Base-by-base conservation (phyloP, 192 early-diverging fungal species). In the Diversispora epigaea region DNA sequence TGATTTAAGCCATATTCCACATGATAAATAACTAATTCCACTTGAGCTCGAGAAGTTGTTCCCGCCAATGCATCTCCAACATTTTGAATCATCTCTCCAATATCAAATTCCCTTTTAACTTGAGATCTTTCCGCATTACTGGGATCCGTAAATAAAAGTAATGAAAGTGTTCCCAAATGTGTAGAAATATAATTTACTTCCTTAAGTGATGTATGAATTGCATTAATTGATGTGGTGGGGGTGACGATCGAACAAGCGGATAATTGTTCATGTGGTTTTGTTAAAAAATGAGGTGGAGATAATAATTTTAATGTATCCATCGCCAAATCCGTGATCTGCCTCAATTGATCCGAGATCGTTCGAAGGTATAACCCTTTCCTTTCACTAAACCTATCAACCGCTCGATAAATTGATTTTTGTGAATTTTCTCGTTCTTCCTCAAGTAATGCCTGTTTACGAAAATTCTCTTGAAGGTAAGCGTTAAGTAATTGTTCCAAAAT, bases 31-130 rank as follows among this genome's bases (percentile, higher is more conserved):
- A 87, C 85, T 40, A 89, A 76, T 52, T 87, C 83, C 32, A 89
- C 84, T 11, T 83, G 81, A 22, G 86, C 77, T 15, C 82, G 65
- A 15, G 84, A 77, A 8, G 86, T 85, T n/a, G 81, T 71, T 47
- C 86, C 88, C 22, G 88, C 84, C 49, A 87, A 72, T n/a, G 84
- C 78, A 78, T 89, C 88, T 17, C 85, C 88, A 4, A 89, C 75
- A 56, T 78, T 80, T 76, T 89, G 86, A 0, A 88, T 68, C 67
- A 87, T 67, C 40, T 87, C 85, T 19, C 86, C 88, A 45, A 87
- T 84, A 70, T 89, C 88, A 78, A 89, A 89, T 21, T 80, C 76
- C 6, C 15, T 50, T 10, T 55, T 54, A 7, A 75, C 25, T 10
- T 75, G 11, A 32, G 62, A 54, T n/a, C 10, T 50, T 41, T 50